Conservation (phyloP, 805 yeast genomes). For the Candida maltosa region DNA sequence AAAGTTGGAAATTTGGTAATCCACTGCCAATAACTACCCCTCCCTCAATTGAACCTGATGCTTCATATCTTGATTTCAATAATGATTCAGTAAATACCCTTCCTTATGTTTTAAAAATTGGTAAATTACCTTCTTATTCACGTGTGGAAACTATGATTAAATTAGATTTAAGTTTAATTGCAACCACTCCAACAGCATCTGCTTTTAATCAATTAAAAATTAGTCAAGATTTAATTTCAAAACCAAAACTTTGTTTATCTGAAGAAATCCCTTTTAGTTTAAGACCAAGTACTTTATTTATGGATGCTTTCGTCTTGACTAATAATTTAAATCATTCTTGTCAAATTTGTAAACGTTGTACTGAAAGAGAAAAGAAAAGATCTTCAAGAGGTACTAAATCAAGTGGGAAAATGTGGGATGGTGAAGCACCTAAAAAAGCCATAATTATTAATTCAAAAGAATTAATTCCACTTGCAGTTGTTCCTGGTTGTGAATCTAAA, state of each 20-base stretch:
- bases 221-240: slow-evolving; percentile 84
- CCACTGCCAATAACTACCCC: slow-evolving; percentile 36
- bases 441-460: slow-evolving; percentile 90
- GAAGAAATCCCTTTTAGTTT: slow-evolving; percentile 47
- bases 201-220: slow-evolving; percentile 69
- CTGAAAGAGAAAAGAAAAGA: slow-evolving; percentile 88
- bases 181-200: too few relatives aligned
- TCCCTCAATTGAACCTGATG: slow-evolving; percentile 24
- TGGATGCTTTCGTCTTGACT: slow-evolving; percentile 80
- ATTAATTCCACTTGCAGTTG: slow-evolving; percentile 68
- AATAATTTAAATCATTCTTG: slow-evolving; percentile 50
- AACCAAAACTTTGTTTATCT: slow-evolving; percentile 73
- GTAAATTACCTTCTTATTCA: slow-evolving; percentile 72
- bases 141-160: slow-evolving; percentile 96
- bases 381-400: slow-evolving; percentile 68
- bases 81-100: slow-evolving; percentile 30
- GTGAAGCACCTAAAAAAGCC: slow-evolving; percentile 75
- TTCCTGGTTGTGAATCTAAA: slow-evolving; percentile 38
- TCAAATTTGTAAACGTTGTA: slow-evolving; percentile 82
- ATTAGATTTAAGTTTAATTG: slow-evolving; percentile 61
- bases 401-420: slow-evolving; percentile 54
- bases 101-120: slow-evolving; percentile 50
- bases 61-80: slow-evolving; percentile 36
- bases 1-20: slow-evolving; percentile 44
- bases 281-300: slow-evolving; percentile 52